Base-by-base conservation (phyloP, 78 protist species). In the Acrasis kona region DNA sequence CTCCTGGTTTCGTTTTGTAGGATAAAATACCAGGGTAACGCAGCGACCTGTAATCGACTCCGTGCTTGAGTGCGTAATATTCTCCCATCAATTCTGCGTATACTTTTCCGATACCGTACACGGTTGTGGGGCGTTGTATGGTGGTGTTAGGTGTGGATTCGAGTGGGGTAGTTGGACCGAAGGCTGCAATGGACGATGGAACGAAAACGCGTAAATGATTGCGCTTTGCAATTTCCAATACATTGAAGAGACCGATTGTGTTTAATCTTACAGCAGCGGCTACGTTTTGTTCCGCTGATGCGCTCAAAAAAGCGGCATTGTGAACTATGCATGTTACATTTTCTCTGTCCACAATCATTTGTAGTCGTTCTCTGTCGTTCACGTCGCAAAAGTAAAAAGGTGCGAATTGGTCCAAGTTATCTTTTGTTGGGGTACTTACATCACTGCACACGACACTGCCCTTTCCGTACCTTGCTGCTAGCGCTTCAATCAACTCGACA, bases 21-120 rank as follows among this genome's bases (percentile, higher is more conserved):
- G 89, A 85, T 8, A 82, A 68, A 36, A 82, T 82, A 30, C 92
- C 92, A 5, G 92, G 92, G 66, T 82, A 88, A n/a, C 92, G 68
- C 10, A 89, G 57, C 27, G 73, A 89, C 5, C 92, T 76, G 67
- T 77, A 85, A 37, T 89, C 93, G 39, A 88, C 82, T 30, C 82
- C 85, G 27, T n/a, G 76, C 27, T 35, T 29, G 31, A 10, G n/a
- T 71, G 65, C 27, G 68, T 89, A 88, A 41, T 84, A 89, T n/a
- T 42, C 81, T 8, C 85, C 74, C 1, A 77, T 37, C 37, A 42
- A 80, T 78, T 87, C 91, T 36, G 69, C 31, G 69, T 86, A 83
- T 41, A 87, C 91, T 68, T 87, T 87, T 30, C 87, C 50, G 39
- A 87, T 64, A 4, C 91, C 93, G 71, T 89, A 89, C 5, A 89